Evolutionary conservation across 768 basidiomycete species (phyloP), one percentile per base, ranked within the genome.

Genomic region (Krasilnikovozyma curviuscula): DNA sequence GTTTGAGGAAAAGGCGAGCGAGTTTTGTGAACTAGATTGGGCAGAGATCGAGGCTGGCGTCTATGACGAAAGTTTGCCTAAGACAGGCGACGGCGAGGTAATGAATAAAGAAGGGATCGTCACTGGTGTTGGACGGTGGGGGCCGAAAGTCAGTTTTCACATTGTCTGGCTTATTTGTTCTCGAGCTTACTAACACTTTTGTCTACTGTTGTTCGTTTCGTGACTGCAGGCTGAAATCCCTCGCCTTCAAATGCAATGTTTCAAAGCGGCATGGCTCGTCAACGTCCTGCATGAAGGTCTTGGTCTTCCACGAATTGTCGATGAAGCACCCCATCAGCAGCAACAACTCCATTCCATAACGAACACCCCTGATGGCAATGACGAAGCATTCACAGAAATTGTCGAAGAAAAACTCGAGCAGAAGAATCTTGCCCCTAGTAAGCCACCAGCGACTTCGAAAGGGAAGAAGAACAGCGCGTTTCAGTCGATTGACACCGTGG

Each of bases 261-360:
- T 98, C 77, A 98, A 98, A 65, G 86, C 91, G 1, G 89, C 93
- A 2, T 98, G 93, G 93, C 74, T 98, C 46, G 78, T 81, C 44
- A 95, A 97, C 64, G 81, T 98, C 31, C 65, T 98, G 2, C 91
- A 97, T 56, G 85, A 93, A 61, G 93, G 93, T 27, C 79, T 98
- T 42, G 88, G 88, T 8, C 75, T 98, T 61, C 93, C 93, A 23
- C 73, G 93, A 24, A 77, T 93, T 28, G 74, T 83, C 44, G 91
- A 95, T 62, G 70, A 74, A 1, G 83, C 34, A 77, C 82, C 2
- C 30, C 29, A 12, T 35, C 30, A 30, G 23, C 32, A 21, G 45
- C 35, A n/a, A 9, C 30, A 13, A 5, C 45, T 46, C 34, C 16
- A 9, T 8, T 18, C 29, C 13, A 21, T 39, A 2, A n/a, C n/a